Base-by-base conservation (phyloP, 495 filamentous ascomycete species). In the Achaetomiella virescens region DNA sequence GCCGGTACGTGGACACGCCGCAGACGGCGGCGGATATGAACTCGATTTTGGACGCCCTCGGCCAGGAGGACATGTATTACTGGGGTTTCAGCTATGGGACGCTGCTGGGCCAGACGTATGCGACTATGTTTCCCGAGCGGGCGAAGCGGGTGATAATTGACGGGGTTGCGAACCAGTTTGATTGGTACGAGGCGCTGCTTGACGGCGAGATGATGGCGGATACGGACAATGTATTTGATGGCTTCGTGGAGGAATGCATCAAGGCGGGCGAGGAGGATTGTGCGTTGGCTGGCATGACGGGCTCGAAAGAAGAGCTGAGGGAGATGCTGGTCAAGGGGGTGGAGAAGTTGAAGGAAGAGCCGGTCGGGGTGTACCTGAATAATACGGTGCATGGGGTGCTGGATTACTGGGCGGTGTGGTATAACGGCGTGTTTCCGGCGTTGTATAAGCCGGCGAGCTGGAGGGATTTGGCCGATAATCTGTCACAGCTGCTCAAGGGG, bases 41-140 rank as follows among this genome's bases (percentile, higher is more conserved):
- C 54, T 67, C 61, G 27, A 77, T 78, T 46, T 51, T 78, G 9
- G 72, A 76, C 51, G 72, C 72, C 1, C 20, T 77, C 0, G 71
- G 73, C 12, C 73, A 78, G 48, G 35, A 60, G 11, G 63, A 60
- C 11, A 57, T 86, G 40, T 65, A 78, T 27, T 87, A 81, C 60
- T 86, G 83, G 83, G 84, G 84, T 4, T 77, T 84, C 18, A 83
- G 79, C 12, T 87, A 87, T 62, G 84, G 84, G 7, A 83, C 81
- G 5, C 45, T 84, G 6, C 69, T 87, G 0, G 84, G 84, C 6
- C 70, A 79, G 61, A 88, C 68, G 20, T 78, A 75, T 40, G 73
- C 75, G 1, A 64, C 65, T 0, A 59, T 78, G 54, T 76, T 72
- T 46, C 73, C 72, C 2, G 69, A 75, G 18, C 62, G 73, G 5